Conservation (phyloP, 768 basidiomycete species). For the Dictyophora rubrovolvata region DNA sequence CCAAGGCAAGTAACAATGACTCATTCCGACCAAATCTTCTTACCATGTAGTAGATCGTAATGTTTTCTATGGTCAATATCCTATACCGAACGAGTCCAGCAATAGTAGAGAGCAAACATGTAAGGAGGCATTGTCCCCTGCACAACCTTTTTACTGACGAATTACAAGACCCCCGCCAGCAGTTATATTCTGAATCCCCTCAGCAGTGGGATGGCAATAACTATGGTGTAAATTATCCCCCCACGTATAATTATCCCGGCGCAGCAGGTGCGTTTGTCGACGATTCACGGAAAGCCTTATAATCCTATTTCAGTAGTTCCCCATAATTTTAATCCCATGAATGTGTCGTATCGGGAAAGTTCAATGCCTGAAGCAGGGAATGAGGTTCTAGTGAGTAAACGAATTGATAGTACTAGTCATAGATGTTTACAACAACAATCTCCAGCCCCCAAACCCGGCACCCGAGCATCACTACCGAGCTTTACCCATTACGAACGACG, state of each 20-base stretch:
- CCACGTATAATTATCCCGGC: too few species aligned
- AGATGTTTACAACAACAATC: background rate
- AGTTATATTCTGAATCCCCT: background rate
- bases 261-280: too few species aligned
- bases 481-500: background rate
- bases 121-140: background rate
- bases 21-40: background rate
- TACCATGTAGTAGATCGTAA: background rate
- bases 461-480: background rate
- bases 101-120: background rate
- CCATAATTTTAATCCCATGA: too few species aligned
- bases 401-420: background rate
- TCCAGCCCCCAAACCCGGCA: background rate
- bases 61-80: background rate
- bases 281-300: too few species aligned
- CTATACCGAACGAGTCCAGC: background rate
- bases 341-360: too few species aligned
- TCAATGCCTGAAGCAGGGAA: background rate
- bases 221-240: too few species aligned
- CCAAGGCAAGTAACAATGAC: background rate
- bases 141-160: background rate
- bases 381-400: background rate
- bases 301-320: too few species aligned
- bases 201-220: too few species aligned
- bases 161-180: background rate